Percentiles rank a stretch among this genome's conserved stretches.
These are phyloP conservation scores for Suhomyces wounanorum DNA, from an alignment of 1,139 yeast species.

Conservation along the genomic window DNA sequence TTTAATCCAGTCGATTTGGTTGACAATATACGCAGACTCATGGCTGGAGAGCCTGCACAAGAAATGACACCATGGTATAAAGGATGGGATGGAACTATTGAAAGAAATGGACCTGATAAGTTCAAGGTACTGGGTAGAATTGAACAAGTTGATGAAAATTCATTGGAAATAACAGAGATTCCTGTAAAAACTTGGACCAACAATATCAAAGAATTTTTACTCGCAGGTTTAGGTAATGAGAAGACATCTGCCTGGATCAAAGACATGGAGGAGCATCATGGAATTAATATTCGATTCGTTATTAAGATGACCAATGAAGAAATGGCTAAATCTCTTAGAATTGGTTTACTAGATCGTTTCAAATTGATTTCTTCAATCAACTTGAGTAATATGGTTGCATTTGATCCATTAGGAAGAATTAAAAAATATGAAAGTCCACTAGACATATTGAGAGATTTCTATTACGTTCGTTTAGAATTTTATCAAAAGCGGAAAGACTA, in stretches of 20 bases:
- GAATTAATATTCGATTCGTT: constrained; percentile 74
- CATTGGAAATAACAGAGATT: constrained; percentile 86
- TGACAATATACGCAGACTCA: constrained; percentile 65
- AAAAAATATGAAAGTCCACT: constrained; percentile 74
- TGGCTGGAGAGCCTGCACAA: constrained; percentile 69
- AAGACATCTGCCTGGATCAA: constrained; percentile 83
- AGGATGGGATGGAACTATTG: constrained; percentile 91
- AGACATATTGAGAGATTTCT: constrained; percentile 83
- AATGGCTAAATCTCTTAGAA: constrained; percentile 72
- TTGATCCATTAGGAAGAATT: constrained; percentile 89
- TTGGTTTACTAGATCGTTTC: constrained; percentile 84
- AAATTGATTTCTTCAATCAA: constrained; percentile 69
- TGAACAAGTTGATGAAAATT: constrained; percentile 76
- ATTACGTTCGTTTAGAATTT: constrained; percentile 80
- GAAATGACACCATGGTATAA: constrained; percentile 93
- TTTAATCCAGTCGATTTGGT: constrained; percentile 87
- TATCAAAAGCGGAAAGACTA: constrained; percentile 90
- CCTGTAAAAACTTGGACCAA: constrained; percentile 95
- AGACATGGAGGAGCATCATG: constrained; percentile 94
- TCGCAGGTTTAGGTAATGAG: constrained; percentile 76
- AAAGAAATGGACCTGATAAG: constrained; percentile 61
- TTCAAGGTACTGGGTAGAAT: constrained; percentile 78
- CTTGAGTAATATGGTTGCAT: constrained; percentile 90
- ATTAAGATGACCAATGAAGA: constrained; percentile 75
- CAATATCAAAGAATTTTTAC: constrained; percentile 79